These are phyloP conservation scores for Blastomyces emzantsi DNA, from an alignment of 2,329 filamentous ascomycete genomes.

Conservation along the genomic window DNA sequence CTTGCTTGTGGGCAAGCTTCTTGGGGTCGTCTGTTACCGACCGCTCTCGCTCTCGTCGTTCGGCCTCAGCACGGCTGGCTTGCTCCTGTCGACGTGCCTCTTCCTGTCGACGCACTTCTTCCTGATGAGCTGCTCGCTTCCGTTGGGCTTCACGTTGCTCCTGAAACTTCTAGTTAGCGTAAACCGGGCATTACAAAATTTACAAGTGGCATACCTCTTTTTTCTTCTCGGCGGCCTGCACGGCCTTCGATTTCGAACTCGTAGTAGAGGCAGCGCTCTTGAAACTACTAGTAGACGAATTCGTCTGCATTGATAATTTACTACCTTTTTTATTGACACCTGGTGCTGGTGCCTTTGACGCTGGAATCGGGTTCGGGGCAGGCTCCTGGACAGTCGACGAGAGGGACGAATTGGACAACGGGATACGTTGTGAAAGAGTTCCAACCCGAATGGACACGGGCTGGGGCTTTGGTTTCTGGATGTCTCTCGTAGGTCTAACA, in stretches of 20 bases:
- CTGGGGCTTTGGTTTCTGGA: constrained; percentile 39
- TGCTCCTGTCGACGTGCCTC: constrained; percentile 40
- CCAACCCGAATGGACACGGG: constrained; percentile 43
- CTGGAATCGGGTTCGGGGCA: constrained; percentile 26
- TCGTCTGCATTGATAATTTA: constrained; percentile 53
- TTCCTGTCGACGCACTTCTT: constrained; percentile 54
- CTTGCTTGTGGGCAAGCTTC: constrained; percentile 56
- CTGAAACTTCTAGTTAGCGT: constrained; percentile 22
- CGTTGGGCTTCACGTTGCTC: constrained; percentile 72
- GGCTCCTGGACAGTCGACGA: constrained; percentile 43
- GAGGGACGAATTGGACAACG: constrained; percentile 43
- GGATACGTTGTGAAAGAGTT: constrained; percentile 40
- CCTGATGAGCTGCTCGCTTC: constrained; percentile 54
- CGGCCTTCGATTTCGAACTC: constrained; percentile 57
- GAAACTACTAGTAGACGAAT: constrained; percentile 48
- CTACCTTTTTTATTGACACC: constrained; percentile 56
- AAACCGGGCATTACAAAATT: constrained; percentile 8
- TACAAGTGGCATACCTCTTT: constrained; percentile 49
- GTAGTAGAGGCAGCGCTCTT: constrained; percentile 57
- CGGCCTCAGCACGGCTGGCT: constrained; percentile 50
- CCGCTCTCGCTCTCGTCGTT: constrained; percentile 40
- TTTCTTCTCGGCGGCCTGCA: constrained; percentile 68
- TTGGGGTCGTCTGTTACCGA: constrained; percentile 51
- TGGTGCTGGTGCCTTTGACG: constrained; percentile 37
- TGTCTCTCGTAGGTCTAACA: constrained; percentile 36